Evolutionary conservation across 2,329 filamentous ascomycete genomes (phyloP).

Genomic region (Diaporthe nobilis): DNA sequence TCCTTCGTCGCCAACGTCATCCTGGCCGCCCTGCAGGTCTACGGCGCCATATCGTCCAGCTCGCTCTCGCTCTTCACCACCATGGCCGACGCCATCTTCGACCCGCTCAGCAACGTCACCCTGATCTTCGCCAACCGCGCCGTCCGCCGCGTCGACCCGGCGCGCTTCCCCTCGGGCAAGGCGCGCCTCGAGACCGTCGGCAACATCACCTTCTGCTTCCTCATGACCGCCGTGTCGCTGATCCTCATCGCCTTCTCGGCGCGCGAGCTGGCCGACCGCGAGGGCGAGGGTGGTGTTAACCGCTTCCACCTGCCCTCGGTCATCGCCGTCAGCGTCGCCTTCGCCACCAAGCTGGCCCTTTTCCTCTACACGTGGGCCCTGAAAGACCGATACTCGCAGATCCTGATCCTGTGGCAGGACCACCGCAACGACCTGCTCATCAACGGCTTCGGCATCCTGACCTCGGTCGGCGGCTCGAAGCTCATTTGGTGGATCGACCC

Average conservation of each 20-base stretch:
- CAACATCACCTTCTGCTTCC: slow-evolving; percentile 95
- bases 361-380: slow-evolving; percentile 95
- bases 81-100: slow-evolving; percentile 96
- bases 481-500: slow-evolving; percentile 96
- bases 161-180: slow-evolving; percentile 91
- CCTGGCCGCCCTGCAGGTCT: slow-evolving; percentile 86
- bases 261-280: slow-evolving; percentile 73
- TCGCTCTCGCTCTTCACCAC: slow-evolving; percentile 98
- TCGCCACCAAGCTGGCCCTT: slow-evolving; percentile 83
- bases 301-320: slow-evolving; percentile 85
- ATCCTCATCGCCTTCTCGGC: slow-evolving; percentile 93
- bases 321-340: slow-evolving; percentile 87
- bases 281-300: slow-evolving; percentile 66
- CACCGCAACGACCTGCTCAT: slow-evolving; percentile 98
- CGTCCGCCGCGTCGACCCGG: slow-evolving; percentile 87
- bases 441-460: slow-evolving; percentile 93
- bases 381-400: slow-evolving; percentile 91
- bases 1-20: slow-evolving; percentile 85
- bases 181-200: slow-evolving; percentile 95
- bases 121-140: slow-evolving; percentile 90
- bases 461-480: slow-evolving; percentile 91
- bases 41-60: slow-evolving; percentile 86
- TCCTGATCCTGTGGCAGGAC: slow-evolving; percentile 95
- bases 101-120: slow-evolving; percentile 89
- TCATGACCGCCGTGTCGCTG: slow-evolving; percentile 93